Conservation (phyloP, 2,329 filamentous ascomycete genomes). For the Aspergillus texensis region DNA sequence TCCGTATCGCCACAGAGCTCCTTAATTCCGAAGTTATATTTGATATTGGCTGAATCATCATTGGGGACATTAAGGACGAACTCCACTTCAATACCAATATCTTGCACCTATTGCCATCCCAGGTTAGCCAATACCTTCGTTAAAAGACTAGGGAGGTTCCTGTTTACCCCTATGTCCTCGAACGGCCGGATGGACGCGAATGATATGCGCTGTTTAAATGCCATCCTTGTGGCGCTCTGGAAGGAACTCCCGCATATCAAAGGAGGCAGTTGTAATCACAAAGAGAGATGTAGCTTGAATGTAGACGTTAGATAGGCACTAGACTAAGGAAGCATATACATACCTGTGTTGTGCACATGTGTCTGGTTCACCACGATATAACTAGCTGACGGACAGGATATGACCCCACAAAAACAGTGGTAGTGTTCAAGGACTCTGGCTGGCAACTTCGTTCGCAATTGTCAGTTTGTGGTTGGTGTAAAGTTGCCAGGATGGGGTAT, state of each 20-base stretch:
- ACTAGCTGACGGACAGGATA: too few species aligned
- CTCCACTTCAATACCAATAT: slow-evolving; percentile 26
- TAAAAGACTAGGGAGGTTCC: not conserved
- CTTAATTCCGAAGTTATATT: too few species aligned
- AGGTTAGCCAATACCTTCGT: slow-evolving; percentile 5
- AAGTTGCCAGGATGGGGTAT: too few species aligned
- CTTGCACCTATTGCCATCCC: slow-evolving; percentile 21
- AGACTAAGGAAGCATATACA: too few species aligned
- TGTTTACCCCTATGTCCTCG: slow-evolving; percentile 34
- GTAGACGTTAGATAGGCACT: not conserved
- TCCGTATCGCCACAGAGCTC: too few species aligned
- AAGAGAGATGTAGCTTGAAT: not conserved
- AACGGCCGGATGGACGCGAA: slow-evolving; percentile 38
- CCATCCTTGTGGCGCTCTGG: slow-evolving; percentile 14
- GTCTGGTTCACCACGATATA: too few species aligned
- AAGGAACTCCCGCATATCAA: not conserved
- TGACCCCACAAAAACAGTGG: too few species aligned
- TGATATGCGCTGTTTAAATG: slow-evolving; percentile 24
- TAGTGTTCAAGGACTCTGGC: too few species aligned
- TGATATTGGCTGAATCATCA: not conserved
- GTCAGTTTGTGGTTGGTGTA: too few species aligned
- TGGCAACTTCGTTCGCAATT: too few species aligned
- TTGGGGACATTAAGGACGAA: slow-evolving; percentile 11
- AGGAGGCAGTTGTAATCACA: not conserved
- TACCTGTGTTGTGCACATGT: too few species aligned